Base-by-base conservation (phyloP, 768 basidiomycete genomes). In the Plicaturopsis crispa region DNA sequence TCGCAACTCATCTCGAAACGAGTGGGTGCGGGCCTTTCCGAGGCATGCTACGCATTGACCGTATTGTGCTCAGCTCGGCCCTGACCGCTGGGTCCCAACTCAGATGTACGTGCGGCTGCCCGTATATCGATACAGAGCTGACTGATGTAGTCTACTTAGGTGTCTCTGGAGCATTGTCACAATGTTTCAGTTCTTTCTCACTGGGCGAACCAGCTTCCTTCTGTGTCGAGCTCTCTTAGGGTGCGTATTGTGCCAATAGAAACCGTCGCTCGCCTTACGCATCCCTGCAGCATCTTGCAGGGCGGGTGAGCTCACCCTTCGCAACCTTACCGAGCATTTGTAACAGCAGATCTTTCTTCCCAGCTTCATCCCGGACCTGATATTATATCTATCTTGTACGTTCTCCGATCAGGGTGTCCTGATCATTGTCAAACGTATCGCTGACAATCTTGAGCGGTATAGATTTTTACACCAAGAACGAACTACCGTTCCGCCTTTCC, bases 381-480 rank as follows among this genome's bases (percentile, higher is more conserved):
- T 82, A 35, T 56, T 80, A 10, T 82, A 81, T 50, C 57, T 80
- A 19, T 75, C 73, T 1, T 81, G 73, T 75, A 11, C 18, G 69
- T 59, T 78, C 54, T 78, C 73, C 3, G 5, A 6, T 16, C 6
- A 14, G 13, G 18, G 13, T 2, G 18, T 18, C 0, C 16, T 26
- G 6, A 12, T 17, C n/a, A 0, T 16, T n/a, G 18, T 38, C 33
- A 11, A 13, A 18, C 18, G 5, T 18, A 10, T 21, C n/a, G n/a
- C n/a, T n/a, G n/a, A n/a, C 40, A 72, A 69, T 76, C 44, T 82
- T 72, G 37, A 80, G 79, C 50, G 78, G 71, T 6, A 77, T 76
- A 51, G 70, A 77, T 44, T 82, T 62, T 56, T 17, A 74, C 76
- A 49, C 62, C 6, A 77, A 76, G 51, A 63, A 56, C 17, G 75